Evolutionary conservation across 2,329 filamentous ascomycete genomes (phyloP), one percentile per base, ranked within the genome.

Genomic region (Microdochium nivale): DNA sequence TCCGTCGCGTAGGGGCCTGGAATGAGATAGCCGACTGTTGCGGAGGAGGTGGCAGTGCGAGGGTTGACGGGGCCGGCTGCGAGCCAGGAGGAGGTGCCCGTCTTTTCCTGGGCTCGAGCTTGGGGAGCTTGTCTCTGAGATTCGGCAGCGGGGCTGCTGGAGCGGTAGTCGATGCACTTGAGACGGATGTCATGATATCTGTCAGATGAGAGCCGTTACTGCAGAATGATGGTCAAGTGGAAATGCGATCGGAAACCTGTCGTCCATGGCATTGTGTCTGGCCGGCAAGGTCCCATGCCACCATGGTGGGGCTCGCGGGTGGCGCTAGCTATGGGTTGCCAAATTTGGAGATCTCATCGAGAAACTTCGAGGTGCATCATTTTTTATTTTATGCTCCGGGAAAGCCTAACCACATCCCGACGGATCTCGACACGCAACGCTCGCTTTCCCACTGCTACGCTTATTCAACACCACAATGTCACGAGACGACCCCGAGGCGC

Each of bases 51-150:
- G 89, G 83, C 9, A 96, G 77, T 37, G 76, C 65, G 48, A 90
- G 90, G 25, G 91, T 95, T 58, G 80, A 76, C 54, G 91, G 91
- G 47, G 87, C 75, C 55, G 90, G 86, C 25, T 73, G 70, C 25
- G 75, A 71, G 60, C 81, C 86, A 46, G 76, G 64, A 25, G 75
- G 68, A 55, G 72, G 66, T 54, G 71, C 64, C 54, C 77, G 74
- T 54, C 79, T 77, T 54, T 76, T 76, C 53, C 85, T 80, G 27
- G 86, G 83, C 61, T 85, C 78, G 54, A 90, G 75, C 62, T 82
- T 87, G 30, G 85, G 85, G 43, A 88, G 77, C 54, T 73, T 76
- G 60, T 80, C 70, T 61, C 75, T 79, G 25, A 81, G 70, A 59
- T 76, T 73, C 16, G 77, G 74, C 32, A 75, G 70, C 21, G 55